Percentiles rank a stretch among this genome's conserved stretches.
phyloP scores from a whole-genome alignment of 2,329 filamentous ascomycete genomes.

The Penicillium sclerotigenum region DNA sequence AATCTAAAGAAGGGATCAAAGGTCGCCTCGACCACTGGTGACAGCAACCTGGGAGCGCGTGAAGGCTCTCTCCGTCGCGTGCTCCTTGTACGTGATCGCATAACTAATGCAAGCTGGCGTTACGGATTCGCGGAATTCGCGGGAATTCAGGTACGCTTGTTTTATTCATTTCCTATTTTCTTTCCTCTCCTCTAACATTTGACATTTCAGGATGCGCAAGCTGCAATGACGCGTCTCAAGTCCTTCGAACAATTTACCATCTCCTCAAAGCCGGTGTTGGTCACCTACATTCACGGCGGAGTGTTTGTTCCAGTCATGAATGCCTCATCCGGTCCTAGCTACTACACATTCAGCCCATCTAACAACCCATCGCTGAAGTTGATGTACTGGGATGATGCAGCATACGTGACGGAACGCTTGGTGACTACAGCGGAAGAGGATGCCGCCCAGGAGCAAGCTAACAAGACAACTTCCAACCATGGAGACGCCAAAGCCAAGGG shows the following conservation, averaged over 20 bases:
- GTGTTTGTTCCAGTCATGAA: slow-evolving; percentile 75
- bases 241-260: slow-evolving; percentile 75
- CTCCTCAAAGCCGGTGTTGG: slow-evolving; percentile 65
- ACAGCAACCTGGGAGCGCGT: slow-evolving; percentile 65
- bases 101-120: slow-evolving; percentile 68
- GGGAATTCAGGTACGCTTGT: slow-evolving; percentile 55
- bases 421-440: slow-evolving; percentile 55
- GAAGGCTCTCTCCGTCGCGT: slow-evolving; percentile 73
- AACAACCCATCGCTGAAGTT: slow-evolving; percentile 66
- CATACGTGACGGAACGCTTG: slow-evolving; percentile 64
- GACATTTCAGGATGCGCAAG: slow-evolving; percentile 60
- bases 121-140: slow-evolving; percentile 85
- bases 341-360: slow-evolving; percentile 67
- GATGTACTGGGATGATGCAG: slow-evolving; percentile 72
- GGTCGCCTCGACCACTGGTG: slow-evolving; percentile 54
- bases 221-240: slow-evolving; percentile 68
- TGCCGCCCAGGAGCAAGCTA: slow-evolving; percentile 14
- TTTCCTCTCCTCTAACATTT: neutral
- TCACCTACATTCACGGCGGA: slow-evolving; percentile 77
- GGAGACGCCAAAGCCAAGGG: slow-evolving; percentile 32
- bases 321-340: slow-evolving; percentile 55
- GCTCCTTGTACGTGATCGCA: slow-evolving; percentile 70
- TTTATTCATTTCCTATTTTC: neutral
- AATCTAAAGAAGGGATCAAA: slow-evolving; percentile 49
- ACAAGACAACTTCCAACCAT: slow-evolving; percentile 14